Evolutionary conservation across 2,329 filamentous ascomycete genomes (phyloP), one percentile per base, ranked within the genome.

Genomic region (Calonectria pauciramosa): DNA sequence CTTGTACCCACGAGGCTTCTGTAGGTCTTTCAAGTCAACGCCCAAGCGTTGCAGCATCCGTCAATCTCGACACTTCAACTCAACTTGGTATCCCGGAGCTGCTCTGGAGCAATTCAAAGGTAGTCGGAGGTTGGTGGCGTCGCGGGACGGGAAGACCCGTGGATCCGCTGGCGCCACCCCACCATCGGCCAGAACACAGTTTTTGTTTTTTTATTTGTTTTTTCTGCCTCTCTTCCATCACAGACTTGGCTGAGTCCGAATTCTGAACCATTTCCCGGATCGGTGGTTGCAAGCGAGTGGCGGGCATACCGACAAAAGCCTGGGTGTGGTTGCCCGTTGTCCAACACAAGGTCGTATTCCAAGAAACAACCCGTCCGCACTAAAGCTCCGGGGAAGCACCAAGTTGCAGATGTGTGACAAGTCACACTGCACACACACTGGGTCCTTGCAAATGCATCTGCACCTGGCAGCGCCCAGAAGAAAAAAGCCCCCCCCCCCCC

Each of bases 331-430:
- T 63, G 54, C 23, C 54, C 44, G 54, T 32, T 56, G 70, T 11
- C 70, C 34, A n/a, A 30, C 44, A 16, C 32, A 54, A 41, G n/a
- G 56, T 32, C 28, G 56, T 44, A 64, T 47, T 49, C 36, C 56
- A 14, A 34, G 60, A 41, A 71, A 28, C 69, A 68, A 36, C 36
- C 44, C 52, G 41, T 68, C 56, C 30, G 51, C 63, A 70, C 74
- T 71, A 73, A 65, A 34, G 71, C 56, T 32, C 68, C 80, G 80
- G 78, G 80, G 77, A 81, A 80, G 79, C 76, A 80, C 63, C 66
- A 67, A 51, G 73, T 71, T 81, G 78, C 75, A 81, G 77, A 66
- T 70, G 66, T 66, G 70, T 72, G 79, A 78, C 79, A 64, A 68
- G 75, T 78, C 76, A 77, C 56, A 18, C 71, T 78, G 74, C 69